Percentiles rank a stretch among this genome's conserved stretches.
Evolutionary conservation across 805 yeast genomes (phyloP).

Genomic region (Ogataea polymorpha): DNA sequence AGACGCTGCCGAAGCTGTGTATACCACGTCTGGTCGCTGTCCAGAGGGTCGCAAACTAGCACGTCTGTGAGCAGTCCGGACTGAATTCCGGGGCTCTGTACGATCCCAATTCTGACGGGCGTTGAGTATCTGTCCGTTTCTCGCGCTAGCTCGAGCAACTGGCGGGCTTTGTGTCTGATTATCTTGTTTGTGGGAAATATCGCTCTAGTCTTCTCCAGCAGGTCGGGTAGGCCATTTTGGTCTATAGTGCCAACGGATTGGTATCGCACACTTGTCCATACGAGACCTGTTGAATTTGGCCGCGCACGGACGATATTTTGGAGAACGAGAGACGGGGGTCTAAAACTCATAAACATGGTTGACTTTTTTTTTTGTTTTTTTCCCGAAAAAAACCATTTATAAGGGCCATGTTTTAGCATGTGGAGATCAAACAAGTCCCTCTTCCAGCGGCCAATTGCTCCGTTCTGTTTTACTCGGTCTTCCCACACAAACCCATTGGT

Average conservation of each 20-base stretch:
- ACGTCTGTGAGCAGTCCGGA: conserved; percentile 26
- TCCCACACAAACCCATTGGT: conserved; percentile 54
- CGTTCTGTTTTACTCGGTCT: no score
- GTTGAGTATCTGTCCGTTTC: not conserved
- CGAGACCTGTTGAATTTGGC: no score
- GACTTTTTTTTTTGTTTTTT: not conserved
- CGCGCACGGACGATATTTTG: no score
- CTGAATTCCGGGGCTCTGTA: conserved; percentile 21
- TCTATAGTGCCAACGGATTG: not conserved
- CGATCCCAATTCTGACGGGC: conserved; percentile 27
- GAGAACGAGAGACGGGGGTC: not conserved
- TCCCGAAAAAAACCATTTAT: conserved; percentile 1
- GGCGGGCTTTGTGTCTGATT: conserved; percentile 16
- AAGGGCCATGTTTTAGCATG: no score
- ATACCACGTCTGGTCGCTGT: conserved; percentile 23
- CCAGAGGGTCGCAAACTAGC: conserved; percentile 31
- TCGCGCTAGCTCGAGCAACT: conserved; percentile 12
- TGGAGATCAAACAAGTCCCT: no score
- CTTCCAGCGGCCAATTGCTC: no score
- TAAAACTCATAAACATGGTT: conserved; percentile 1
- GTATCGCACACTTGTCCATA: not conserved
- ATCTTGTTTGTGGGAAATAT: conserved; percentile 13
- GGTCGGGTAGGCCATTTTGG: not conserved
- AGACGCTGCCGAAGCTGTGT: conserved; percentile 8
- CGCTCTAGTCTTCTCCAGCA: conserved; percentile 12